phyloP scores from a whole-genome alignment of 139 green algal genomes.

The Eudorina sp. region DNA sequence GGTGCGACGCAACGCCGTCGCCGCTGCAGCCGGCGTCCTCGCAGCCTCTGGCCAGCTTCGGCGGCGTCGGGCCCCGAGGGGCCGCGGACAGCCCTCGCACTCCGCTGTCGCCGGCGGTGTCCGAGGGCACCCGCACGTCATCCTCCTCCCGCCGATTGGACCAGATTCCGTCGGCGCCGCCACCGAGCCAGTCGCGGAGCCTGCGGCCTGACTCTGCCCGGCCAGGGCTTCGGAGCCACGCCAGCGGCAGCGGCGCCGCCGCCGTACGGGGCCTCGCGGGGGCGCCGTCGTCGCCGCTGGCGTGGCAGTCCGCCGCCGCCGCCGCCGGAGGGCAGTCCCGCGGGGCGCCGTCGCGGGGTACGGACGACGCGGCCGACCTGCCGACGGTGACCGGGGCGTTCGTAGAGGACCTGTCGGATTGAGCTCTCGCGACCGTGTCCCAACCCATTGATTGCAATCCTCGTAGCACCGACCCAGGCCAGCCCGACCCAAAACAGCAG shows the following conservation, averaged over 20 bases:
- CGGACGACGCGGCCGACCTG: background rate
- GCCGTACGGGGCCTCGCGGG: no score
- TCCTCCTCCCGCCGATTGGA: background rate
- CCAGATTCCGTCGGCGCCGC: background rate
- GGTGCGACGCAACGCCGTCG: no score
- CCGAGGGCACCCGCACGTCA: background rate
- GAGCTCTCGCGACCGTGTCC: no score
- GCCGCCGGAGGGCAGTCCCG: background rate
- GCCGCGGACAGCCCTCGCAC: background rate
- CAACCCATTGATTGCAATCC: no score
- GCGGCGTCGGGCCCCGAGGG: no score
- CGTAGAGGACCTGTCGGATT: background rate
- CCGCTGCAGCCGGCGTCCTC: no score
- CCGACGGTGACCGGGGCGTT: background rate
- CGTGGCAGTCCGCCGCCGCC: background rate
- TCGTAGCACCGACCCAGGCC: no score
- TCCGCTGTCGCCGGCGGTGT: background rate
- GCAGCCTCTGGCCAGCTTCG: no score
- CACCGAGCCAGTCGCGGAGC: background rate
- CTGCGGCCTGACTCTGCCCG: slow-evolving; percentile 2
- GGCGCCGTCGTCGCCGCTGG: background rate
- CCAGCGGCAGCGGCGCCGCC: background rate
- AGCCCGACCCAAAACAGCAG: no score
- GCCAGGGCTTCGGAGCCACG: background rate
- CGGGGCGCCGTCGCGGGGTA: background rate